A percentile compares a stretch with the other conserved stretches of the same genome.
These are phyloP conservation scores for Simplicillium aogashimaense DNA, from an alignment of 2,329 filamentous ascomycete genomes.

Conservation along the genomic window DNA sequence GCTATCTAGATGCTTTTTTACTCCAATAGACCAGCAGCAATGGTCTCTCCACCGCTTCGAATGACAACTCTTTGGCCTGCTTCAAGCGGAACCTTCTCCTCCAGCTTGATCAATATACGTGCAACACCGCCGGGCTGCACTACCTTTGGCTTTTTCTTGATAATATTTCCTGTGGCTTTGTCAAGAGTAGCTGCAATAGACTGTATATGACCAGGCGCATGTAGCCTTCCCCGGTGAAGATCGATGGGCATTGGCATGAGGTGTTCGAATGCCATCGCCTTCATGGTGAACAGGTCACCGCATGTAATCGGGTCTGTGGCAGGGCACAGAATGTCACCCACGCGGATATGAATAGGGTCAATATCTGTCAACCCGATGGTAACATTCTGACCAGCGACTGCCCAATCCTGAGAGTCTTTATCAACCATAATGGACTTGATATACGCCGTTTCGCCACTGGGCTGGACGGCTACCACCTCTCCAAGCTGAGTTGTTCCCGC, in stretches of 20 bases:
- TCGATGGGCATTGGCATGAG: slow-evolving; percentile 84
- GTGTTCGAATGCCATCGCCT: slow-evolving; percentile 82
- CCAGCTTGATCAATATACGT: slow-evolving; percentile 65
- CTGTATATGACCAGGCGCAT: slow-evolving; percentile 65
- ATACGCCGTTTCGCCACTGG: slow-evolving; percentile 68
- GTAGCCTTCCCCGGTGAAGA: slow-evolving; percentile 75
- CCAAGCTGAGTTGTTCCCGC: slow-evolving; percentile 76
- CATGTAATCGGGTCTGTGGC: slow-evolving; percentile 57
- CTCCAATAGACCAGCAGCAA: slow-evolving; percentile 81
- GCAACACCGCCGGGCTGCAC: slow-evolving; percentile 73
- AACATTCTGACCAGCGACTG: slow-evolving; percentile 83
- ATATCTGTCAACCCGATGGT: slow-evolving; percentile 78
- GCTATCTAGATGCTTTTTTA: slow-evolving; percentile 19
- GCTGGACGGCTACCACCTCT: slow-evolving; percentile 70
- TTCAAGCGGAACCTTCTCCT: slow-evolving; percentile 68
- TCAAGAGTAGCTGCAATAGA: slow-evolving; percentile 66
- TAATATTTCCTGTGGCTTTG: slow-evolving; percentile 62
- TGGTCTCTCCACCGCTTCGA: slow-evolving; percentile 68
- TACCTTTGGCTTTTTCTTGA: slow-evolving; percentile 78
- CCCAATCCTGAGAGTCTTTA: slow-evolving; percentile 68
- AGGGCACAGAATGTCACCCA: slow-evolving; percentile 80
- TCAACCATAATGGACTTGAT: slow-evolving; percentile 77
- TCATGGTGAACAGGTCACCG: slow-evolving; percentile 66
- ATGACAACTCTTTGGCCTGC: slow-evolving; percentile 71
- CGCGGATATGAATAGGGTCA: slow-evolving; percentile 69